Conservation (phyloP, 768 basidiomycete genomes). For the Krasilnikovozyma curviuscula region DNA sequence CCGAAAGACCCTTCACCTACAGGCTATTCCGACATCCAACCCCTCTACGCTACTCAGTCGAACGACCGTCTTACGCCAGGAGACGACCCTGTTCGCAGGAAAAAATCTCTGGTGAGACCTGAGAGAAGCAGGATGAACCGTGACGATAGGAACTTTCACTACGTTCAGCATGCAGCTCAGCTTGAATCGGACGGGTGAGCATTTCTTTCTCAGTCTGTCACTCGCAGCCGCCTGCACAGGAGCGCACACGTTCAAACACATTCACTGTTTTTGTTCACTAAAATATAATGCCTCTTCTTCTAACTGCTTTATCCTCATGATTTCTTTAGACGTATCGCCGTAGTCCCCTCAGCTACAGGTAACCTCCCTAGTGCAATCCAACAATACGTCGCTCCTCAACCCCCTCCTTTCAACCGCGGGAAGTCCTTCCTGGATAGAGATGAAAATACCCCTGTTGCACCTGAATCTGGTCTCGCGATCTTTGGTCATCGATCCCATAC, state of each 20-base stretch:
- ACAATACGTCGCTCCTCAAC: not conserved
- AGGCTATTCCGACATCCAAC: too few relatives aligned
- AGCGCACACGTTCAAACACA: too few relatives aligned
- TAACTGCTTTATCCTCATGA: not conserved
- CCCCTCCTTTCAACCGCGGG: conserved; percentile 47
- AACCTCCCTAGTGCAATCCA: conserved; percentile 2
- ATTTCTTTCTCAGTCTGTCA: too few relatives aligned
- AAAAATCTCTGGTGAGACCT: conserved; percentile 79
- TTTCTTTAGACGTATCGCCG: not conserved
- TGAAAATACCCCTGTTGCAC: conserved; percentile 47
- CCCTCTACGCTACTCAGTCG: too few relatives aligned
- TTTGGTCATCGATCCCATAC: conserved; percentile 76
- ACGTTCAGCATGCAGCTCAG: conserved; percentile 65
- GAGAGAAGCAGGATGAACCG: conserved; percentile 95
- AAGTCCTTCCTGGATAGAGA: conserved; percentile 78
- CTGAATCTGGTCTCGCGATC: conserved; percentile 76
- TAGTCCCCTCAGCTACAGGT: not conserved
- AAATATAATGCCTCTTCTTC: too few relatives aligned
- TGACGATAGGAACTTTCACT: conserved; percentile 82
- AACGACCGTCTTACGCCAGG: too few relatives aligned
- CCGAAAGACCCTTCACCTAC: too few relatives aligned
- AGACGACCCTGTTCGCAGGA: conserved; percentile 44
- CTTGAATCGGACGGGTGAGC: conserved; percentile 53
- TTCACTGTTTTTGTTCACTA: too few relatives aligned
- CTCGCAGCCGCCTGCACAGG: too few relatives aligned